Evolutionary conservation across 257 asterid species (phyloP).

Genomic region (Solanum virginianum): DNA sequence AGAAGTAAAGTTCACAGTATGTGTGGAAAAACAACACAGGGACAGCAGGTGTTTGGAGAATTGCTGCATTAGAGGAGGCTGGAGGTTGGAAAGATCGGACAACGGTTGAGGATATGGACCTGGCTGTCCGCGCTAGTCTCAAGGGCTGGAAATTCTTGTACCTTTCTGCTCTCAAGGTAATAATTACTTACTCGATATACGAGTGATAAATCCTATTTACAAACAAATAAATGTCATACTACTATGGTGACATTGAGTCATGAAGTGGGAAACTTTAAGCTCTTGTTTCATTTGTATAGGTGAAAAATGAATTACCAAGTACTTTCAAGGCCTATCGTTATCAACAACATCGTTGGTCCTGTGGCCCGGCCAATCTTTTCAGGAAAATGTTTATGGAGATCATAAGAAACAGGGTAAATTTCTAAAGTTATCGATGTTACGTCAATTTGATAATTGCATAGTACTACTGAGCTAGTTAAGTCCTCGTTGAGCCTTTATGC

Average conservation of each 20-base stretch:
- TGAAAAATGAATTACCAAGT: slow-evolving; percentile 70
- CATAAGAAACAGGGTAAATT: slow-evolving; percentile 41
- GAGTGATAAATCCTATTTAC: not conserved
- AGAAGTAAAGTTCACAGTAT: not conserved
- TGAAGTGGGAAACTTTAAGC: not conserved
- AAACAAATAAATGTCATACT: not conserved
- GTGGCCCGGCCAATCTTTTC: slow-evolving; percentile 78
- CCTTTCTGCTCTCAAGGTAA: slow-evolving; percentile 19
- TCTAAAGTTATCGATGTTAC: not conserved
- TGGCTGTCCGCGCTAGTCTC: slow-evolving; percentile 34
- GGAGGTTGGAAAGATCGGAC: slow-evolving; percentile 41
- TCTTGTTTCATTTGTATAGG: slow-evolving; percentile 20
- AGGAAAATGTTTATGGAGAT: slow-evolving; percentile 47
- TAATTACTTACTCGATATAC: not conserved
- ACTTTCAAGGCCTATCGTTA: slow-evolving; percentile 53
- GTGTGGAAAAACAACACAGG: not conserved
- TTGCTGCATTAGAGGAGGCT: slow-evolving; percentile 24
- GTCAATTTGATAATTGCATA: not conserved
- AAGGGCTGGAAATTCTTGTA: slow-evolving; percentile 36
- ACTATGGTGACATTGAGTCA: not conserved
- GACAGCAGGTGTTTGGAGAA: slow-evolving; percentile 36
- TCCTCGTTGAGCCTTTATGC: not conserved
- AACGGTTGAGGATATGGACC: slow-evolving; percentile 35
- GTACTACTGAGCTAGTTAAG: not conserved
- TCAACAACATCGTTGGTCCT: slow-evolving; percentile 78